Percentiles rank a stretch among this genome's conserved stretches.
Evolutionary conservation across 208 protist genomes (phyloP).

Genomic region (Trypanosomatidae sp.): DNA sequence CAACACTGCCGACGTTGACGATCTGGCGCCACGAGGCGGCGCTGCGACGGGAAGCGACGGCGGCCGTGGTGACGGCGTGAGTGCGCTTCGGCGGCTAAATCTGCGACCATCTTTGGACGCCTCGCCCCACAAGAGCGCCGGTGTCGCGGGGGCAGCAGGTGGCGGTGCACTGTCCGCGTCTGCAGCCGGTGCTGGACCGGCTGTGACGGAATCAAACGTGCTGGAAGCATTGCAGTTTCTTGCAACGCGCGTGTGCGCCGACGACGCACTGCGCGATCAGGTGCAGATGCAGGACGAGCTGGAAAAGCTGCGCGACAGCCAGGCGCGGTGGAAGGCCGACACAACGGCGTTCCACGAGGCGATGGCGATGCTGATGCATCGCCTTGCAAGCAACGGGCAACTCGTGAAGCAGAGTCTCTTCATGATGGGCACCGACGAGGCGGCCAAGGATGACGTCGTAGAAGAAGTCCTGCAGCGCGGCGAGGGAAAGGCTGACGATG

Average conservation of each 20-base stretch:
- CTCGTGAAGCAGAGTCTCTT: conserved; percentile 68
- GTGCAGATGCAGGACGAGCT: conserved; percentile 33
- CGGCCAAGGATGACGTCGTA: conserved; percentile 64
- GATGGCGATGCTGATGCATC: conserved; percentile 53
- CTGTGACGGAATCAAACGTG: conserved; percentile 54
- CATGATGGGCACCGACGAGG: conserved; percentile 77
- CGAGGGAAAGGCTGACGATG: background rate
- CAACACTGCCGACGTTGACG: background rate
- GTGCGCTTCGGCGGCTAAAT: conserved; percentile 25
- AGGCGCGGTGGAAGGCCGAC: conserved; percentile 46
- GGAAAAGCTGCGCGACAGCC: conserved; percentile 32
- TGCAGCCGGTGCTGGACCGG: background rate
- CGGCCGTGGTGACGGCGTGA: conserved; percentile 18
- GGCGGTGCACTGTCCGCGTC: too few relatives aligned
- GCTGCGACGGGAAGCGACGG: too few relatives aligned
- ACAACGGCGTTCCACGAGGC: conserved; percentile 55
- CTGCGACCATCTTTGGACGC: conserved; percentile 13
- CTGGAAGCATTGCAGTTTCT: conserved; percentile 54
- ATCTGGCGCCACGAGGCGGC: too few relatives aligned
- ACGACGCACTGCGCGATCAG: conserved; percentile 30
- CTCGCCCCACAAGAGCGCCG: background rate
- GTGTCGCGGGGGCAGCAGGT: too few relatives aligned
- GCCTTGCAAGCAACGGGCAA: conserved; percentile 57
- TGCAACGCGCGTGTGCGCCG: conserved; percentile 32
- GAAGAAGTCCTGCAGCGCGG: conserved; percentile 46